phyloP scores from a whole-genome alignment of 225 moss, liverwort and hornwort species.

The Rhytidiadelphus loreus region DNA sequence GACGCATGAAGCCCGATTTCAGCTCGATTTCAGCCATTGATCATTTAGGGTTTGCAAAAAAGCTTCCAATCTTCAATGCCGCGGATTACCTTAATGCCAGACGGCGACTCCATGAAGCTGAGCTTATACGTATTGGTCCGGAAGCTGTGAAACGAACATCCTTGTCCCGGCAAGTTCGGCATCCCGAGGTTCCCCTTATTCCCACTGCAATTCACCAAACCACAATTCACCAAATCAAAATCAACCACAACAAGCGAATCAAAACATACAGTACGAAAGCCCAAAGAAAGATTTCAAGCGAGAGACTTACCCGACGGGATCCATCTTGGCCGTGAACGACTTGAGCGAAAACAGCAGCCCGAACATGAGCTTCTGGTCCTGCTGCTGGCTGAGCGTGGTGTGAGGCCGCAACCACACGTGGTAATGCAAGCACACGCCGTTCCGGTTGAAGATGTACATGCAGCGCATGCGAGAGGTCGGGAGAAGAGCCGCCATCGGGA shows the following conservation, averaged over 20 bases:
- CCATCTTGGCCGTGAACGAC: slow-evolving; percentile 96
- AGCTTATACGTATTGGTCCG: slow-evolving; percentile 95
- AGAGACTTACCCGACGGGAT: slow-evolving; percentile 47
- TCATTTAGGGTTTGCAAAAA: neutral
- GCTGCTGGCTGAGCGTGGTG: slow-evolving; percentile 77
- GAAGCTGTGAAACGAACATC: slow-evolving; percentile 93
- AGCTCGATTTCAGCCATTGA: neutral
- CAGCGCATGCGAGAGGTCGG: slow-evolving; percentile 82
- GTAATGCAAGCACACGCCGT: slow-evolving; percentile 93
- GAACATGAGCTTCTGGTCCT: slow-evolving; percentile 99
- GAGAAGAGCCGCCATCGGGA: slow-evolving; percentile 22
- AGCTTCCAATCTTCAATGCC: neutral
- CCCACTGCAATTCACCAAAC: slow-evolving; percentile 35
- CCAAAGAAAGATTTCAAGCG: neutral
- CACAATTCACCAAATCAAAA: slow-evolving; percentile 3
- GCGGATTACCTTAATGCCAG: slow-evolving; percentile 61
- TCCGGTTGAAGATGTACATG: slow-evolving; percentile 87
- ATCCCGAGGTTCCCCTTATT: slow-evolving; percentile 68
- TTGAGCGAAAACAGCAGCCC: slow-evolving; percentile 93
- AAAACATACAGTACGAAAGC: neutral
- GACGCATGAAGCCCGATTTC: neutral
- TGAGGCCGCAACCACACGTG: slow-evolving; percentile 88
- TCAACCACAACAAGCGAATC: neutral
- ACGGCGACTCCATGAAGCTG: slow-evolving; percentile 88
- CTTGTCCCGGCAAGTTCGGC: slow-evolving; percentile 67